These are phyloP conservation scores for Zalaria obscura DNA, from an alignment of 2,329 filamentous ascomycete genomes.

Conservation along the genomic window DNA sequence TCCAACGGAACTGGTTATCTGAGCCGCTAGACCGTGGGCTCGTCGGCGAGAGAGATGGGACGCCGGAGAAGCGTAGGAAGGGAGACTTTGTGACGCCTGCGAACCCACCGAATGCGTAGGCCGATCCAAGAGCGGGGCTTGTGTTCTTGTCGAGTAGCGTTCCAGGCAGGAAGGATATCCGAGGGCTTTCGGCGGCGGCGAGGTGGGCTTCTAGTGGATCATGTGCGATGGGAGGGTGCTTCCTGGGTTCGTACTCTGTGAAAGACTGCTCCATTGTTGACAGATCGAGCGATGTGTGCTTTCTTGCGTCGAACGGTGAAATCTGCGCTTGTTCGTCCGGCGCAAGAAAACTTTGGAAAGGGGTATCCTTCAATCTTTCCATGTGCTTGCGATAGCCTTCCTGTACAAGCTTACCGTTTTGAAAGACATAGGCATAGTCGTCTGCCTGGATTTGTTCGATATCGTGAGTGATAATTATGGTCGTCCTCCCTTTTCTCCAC, in stretches of 20 bases:
- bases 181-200: slow-evolving; percentile 12
- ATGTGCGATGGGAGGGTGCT: background rate
- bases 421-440: slow-evolving; percentile 72
- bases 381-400: slow-evolving; percentile 50
- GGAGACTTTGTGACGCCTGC: background rate
- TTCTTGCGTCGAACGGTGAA: slow-evolving; percentile 8
- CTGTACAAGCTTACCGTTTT: slow-evolving; percentile 52
- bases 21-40: background rate
- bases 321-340: slow-evolving; percentile 9
- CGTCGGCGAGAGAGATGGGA: background rate
- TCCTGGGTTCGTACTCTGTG: background rate
- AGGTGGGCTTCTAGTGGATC: slow-evolving; percentile 16
- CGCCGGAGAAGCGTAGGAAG: background rate
- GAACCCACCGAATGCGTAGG: slow-evolving; percentile 1
- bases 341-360: slow-evolving; percentile 17
- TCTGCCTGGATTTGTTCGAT: slow-evolving; percentile 56
- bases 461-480: slow-evolving; percentile 88
- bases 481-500: slow-evolving; percentile 73
- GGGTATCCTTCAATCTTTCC: slow-evolving; percentile 18
- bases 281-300: slow-evolving; percentile 1
- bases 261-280: background rate
- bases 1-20: background rate
- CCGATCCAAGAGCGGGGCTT: slow-evolving; percentile 1
- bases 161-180: slow-evolving; percentile 12
- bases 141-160: slow-evolving; percentile 8